Evolutionary conservation across 495 filamentous ascomycete genomes (phyloP).

Genomic region (Penicillium daleae): DNA sequence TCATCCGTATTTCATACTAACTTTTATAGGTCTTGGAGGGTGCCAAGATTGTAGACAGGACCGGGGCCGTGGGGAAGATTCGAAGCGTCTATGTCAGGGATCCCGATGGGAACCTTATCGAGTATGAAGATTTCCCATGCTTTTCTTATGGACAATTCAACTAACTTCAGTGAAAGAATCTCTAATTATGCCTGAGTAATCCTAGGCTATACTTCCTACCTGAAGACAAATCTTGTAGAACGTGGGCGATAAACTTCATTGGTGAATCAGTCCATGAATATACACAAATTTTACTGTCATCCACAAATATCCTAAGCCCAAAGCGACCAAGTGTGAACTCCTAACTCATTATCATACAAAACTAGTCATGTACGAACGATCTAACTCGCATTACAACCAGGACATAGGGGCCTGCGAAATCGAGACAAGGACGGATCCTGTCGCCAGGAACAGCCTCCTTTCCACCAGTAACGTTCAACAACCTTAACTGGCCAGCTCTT

Average conservation of each 20-base stretch:
- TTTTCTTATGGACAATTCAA: not conserved
- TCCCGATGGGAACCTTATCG: slow-evolving; percentile 61
- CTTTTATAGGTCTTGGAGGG: slow-evolving; percentile 40
- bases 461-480: too few species aligned
- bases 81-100: slow-evolving; percentile 59
- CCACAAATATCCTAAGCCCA: too few species aligned
- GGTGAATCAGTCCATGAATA: too few species aligned
- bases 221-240: not conserved
- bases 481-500: too few species aligned
- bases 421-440: too few species aligned
- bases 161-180: slow-evolving; percentile 12
- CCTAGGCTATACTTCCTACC: not conserved
- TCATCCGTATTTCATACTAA: slow-evolving; percentile 8
- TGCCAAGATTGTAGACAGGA: slow-evolving; percentile 51
- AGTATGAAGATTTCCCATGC: slow-evolving; percentile 36
- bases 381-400: too few species aligned
- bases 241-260: not conserved
- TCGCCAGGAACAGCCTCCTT: too few species aligned
- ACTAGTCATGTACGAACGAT: too few species aligned
- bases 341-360: too few species aligned
- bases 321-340: too few species aligned
- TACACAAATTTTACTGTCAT: too few species aligned
- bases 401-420: too few species aligned
- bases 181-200: slow-evolving; percentile 26
- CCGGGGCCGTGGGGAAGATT: slow-evolving; percentile 53